Conservation (phyloP, 2,329 filamentous ascomycete species). For the Aphanocladium album region DNA sequence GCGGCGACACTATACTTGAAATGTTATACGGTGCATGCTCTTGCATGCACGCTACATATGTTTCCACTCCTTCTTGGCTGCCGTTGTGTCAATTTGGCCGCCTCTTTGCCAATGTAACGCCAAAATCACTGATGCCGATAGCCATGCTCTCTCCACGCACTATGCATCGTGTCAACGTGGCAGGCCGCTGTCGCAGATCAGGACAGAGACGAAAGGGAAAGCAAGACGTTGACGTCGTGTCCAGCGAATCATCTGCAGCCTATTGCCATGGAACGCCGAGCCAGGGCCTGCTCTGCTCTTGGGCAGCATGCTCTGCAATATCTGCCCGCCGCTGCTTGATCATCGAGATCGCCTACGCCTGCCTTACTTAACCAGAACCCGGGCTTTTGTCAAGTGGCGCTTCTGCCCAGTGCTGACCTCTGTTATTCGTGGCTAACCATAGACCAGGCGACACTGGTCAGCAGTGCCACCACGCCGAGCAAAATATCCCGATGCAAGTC, state of each 20-base stretch:
- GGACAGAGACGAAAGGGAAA: background rate
- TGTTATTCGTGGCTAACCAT: background rate
- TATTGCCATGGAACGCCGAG: background rate
- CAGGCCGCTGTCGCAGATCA: background rate
- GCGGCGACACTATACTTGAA: slow-evolving; percentile 3
- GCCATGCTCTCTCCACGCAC: background rate
- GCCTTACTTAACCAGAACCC: background rate
- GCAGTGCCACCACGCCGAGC: background rate
- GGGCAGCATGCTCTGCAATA: background rate
- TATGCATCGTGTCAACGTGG: background rate
- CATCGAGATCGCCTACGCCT: background rate
- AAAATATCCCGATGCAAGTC: background rate
- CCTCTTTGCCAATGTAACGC: background rate
- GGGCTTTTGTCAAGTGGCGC: background rate
- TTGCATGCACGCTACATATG: background rate
- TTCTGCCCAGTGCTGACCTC: background rate
- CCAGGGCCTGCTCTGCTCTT: background rate
- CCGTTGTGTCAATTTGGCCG: background rate
- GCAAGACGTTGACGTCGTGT: background rate
- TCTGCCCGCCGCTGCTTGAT: background rate
- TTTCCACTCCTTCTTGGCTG: background rate
- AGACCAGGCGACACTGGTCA: background rate
- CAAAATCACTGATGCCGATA: background rate
- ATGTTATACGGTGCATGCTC: background rate
- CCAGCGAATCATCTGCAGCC: background rate